Evolutionary conservation across 169 alveolate species (phyloP).

Genomic region (Plasmodium ovale): DNA sequence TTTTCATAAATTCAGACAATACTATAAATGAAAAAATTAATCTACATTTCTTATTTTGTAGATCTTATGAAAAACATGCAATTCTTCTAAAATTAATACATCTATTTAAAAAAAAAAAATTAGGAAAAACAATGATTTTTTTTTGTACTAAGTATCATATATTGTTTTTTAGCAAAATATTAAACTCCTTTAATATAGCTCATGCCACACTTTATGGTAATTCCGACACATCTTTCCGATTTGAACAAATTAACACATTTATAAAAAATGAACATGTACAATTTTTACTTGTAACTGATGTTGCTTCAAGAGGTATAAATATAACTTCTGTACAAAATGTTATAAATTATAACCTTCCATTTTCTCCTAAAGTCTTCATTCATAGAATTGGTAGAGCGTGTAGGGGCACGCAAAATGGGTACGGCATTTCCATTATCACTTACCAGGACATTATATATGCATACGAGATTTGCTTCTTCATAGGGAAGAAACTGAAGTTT

Average conservation of each 20-base stretch:
- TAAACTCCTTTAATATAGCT: conserved; percentile 80
- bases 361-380: conserved; percentile 94
- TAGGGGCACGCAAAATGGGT: conserved; percentile 95
- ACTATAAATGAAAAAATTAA: conserved; percentile 84
- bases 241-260: conserved; percentile 85
- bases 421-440: conserved; percentile 91
- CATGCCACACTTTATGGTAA: conserved; percentile 88
- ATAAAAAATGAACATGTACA: conserved; percentile 83
- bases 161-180: conserved; percentile 86
- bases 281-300: conserved; percentile 97
- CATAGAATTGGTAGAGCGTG: conserved; percentile 99
- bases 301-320: conserved; percentile 99
- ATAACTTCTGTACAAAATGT: conserved; percentile 97
- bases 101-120: conserved; percentile 75
- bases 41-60: conserved; percentile 79
- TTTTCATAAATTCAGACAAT: conserved; percentile 90
- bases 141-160: conserved; percentile 93
- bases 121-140: conserved; percentile 89
- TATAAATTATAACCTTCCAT: conserved; percentile 98
- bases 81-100: conserved; percentile 86
- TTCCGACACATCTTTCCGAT: conserved; percentile 90
- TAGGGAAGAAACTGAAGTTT: conserved; percentile 50
- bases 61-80: conserved; percentile 91
- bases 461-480: conserved; percentile 66
- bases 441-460: conserved; percentile 88